These are phyloP conservation scores for Metarhizium rileyi DNA, from an alignment of 2,329 filamentous ascomycete genomes.

Conservation along the genomic window DNA sequence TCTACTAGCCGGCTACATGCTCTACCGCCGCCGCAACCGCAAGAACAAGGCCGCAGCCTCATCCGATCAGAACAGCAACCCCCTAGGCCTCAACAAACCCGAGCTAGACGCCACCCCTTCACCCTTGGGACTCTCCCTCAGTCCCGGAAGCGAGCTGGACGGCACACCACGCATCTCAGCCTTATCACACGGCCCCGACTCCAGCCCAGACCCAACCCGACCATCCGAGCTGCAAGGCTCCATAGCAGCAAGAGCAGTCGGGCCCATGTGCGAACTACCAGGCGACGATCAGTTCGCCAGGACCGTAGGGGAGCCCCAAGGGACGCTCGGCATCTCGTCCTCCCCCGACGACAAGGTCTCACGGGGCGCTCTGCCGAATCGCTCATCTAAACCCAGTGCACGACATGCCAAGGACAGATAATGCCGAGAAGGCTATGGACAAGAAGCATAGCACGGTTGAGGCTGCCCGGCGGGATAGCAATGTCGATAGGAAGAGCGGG, in stretches of 20 bases:
- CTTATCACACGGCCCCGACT: neutral
- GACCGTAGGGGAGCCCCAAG: neutral
- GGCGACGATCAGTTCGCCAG: neutral
- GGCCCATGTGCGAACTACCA: neutral
- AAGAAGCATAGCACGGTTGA: no score
- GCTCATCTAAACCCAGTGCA: no score
- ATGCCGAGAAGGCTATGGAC: no score
- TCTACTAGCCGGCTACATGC: neutral
- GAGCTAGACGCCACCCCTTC: neutral
- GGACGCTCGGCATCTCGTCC: no score
- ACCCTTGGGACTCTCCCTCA: neutral
- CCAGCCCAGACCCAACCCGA: neutral
- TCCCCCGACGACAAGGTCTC: no score
- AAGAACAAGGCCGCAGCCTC: neutral
- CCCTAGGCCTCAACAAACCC: neutral
- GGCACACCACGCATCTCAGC: neutral
- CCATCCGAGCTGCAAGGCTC: neutral
- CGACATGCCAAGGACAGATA: no score
- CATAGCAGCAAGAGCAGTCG: neutral
- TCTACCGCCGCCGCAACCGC: neutral
- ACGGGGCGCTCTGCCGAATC: no score
- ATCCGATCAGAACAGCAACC: neutral
- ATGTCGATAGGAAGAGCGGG: no score
- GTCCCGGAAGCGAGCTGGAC: neutral
- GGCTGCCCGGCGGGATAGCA: no score